phyloP scores from a whole-genome alignment of 2,329 filamentous ascomycete species.

The Ophiostoma novo-ulmi region DNA sequence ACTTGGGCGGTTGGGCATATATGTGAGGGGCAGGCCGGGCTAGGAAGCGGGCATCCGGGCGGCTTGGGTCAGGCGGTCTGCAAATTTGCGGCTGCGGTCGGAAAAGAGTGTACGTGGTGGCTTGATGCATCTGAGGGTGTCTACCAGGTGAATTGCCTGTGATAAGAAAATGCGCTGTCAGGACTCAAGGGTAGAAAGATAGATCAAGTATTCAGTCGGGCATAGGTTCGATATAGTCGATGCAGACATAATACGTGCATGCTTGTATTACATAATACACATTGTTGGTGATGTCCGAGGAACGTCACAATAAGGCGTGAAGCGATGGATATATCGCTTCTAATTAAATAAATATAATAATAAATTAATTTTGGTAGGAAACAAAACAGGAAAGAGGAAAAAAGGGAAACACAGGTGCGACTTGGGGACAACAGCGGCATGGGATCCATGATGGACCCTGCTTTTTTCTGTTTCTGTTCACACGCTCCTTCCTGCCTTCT shows the following conservation, averaged over 20 bases:
- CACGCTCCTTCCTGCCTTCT: constrained; percentile 5
- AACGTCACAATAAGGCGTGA: neutral
- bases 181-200: neutral
- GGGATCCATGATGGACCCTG: constrained; percentile 4
- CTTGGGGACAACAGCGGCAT: neutral
- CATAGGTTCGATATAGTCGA: neutral
- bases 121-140: neutral
- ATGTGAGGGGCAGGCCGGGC: constrained; percentile 5
- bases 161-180: neutral
- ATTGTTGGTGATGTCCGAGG: neutral
- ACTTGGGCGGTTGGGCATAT: neutral
- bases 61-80: constrained; percentile 9
- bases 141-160: neutral
- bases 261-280: neutral
- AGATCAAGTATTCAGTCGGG: neutral
- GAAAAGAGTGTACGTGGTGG: neutral
- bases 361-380: neutral
- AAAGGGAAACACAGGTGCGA: neutral
- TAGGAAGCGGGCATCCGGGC: constrained; percentile 13
- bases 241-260: neutral
- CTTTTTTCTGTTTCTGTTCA: neutral
- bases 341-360: neutral
- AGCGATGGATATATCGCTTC: neutral
- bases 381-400: neutral
- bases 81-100: neutral